Evolutionary conservation across 192 early-diverging fungal genomes (phyloP).

Genomic region (Backusella macrospora): DNA sequence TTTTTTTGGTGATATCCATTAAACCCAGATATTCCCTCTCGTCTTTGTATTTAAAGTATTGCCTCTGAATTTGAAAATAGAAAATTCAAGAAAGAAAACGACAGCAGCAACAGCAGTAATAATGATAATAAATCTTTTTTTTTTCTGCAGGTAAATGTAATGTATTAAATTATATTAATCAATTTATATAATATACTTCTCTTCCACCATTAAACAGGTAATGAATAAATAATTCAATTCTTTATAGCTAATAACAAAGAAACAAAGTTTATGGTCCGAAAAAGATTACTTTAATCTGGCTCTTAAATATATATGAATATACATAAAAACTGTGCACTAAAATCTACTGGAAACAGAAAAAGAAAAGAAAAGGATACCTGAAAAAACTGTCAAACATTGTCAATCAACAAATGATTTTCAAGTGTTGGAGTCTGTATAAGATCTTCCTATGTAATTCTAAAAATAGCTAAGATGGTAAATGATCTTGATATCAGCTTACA

Average conservation of each 20-base stretch:
- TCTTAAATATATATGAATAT: not conserved
- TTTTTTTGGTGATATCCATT: too few relatives aligned
- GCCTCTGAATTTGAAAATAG: too few relatives aligned
- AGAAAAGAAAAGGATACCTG: not conserved
- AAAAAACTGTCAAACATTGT: not conserved
- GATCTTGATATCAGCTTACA: not conserved
- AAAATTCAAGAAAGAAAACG: too few relatives aligned
- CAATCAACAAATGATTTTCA: not conserved
- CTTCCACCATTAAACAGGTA: not conserved
- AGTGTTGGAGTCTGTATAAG: too few relatives aligned
- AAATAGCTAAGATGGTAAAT: not conserved
- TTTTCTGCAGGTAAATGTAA: too few relatives aligned
- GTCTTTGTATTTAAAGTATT: too few relatives aligned
- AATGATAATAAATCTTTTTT: too few relatives aligned
- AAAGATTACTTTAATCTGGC: not conserved
- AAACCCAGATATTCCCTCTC: too few relatives aligned
- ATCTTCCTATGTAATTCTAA: too few relatives aligned
- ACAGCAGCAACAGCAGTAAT: too few relatives aligned
- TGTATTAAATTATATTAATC: too few relatives aligned
- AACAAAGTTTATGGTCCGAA: not conserved
- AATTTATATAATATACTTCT: not conserved
- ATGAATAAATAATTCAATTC: not conserved
- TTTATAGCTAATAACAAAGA: not conserved
- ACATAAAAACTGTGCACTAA: not conserved
- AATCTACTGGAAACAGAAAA: not conserved